Evolutionary conservation across 2,329 filamentous ascomycete species (phyloP).

Genomic region (Colletotrichum sp.): DNA sequence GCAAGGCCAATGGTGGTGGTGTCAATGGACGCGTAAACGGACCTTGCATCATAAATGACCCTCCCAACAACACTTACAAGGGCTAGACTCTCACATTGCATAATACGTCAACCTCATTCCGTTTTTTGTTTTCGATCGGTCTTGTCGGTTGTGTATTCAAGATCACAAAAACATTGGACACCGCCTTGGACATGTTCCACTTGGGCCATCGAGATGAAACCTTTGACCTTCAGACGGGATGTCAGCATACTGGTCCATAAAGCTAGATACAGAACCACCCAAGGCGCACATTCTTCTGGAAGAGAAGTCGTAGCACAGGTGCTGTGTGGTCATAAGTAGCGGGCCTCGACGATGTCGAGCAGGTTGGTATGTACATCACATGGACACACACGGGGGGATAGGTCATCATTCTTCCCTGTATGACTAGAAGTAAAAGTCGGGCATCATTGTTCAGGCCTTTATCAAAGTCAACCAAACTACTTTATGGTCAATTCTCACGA

Average conservation of each 20-base stretch:
- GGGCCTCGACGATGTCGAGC: background rate
- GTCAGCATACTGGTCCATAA: accelerated
- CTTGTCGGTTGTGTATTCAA: background rate
- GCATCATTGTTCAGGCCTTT: background rate
- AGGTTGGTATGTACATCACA: no score
- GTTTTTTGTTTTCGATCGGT: background rate
- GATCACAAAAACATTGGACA: background rate
- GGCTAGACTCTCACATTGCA: background rate
- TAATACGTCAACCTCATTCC: accelerated
- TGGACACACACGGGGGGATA: no score
- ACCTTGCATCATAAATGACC: background rate
- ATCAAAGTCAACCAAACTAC: no score
- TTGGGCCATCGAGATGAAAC: background rate
- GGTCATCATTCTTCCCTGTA: no score
- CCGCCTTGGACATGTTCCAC: background rate
- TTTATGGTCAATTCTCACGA: no score
- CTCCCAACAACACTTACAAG: background rate
- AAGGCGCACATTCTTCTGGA: background rate
- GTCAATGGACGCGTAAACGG: no score
- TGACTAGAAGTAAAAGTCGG: accelerated
- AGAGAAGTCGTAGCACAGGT: background rate
- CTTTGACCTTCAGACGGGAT: background rate
- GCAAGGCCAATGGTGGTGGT: background rate
- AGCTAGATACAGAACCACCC: background rate
- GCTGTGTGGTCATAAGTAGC: background rate